Evolutionary conservation across 768 basidiomycete species (phyloP), one percentile per base, ranked within the genome.

Genomic region (Grammothele lineata): DNA sequence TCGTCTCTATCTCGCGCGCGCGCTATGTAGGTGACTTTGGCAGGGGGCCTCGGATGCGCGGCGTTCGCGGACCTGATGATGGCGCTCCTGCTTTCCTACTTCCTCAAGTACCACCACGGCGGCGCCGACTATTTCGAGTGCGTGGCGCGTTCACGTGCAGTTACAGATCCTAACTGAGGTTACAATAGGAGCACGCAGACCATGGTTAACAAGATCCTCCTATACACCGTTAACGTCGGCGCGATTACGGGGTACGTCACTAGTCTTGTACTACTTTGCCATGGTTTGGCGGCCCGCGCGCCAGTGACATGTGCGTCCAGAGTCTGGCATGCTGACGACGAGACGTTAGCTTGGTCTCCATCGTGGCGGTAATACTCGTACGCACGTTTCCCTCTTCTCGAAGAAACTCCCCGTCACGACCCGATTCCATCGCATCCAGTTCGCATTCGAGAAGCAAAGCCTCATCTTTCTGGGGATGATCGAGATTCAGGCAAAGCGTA

Each of bases 401-500:
- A 30, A 21, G n/a, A n/a, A 14, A 30, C 8, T 24, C 25, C 7
- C 17, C 15, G 38, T 2, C 19, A n/a, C 17, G 3, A 10, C 19
- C 30, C 43, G 19, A 26, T n/a, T 23, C 25, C 21, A 9, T 32
- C 39, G 40, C 17, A 35, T 22, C 17, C 23, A 33, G 37, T 42
- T 42, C 21, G 8, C 26, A 8, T n/a, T 37, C 27, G 35, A 51
- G 46, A 51, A 45, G 34, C 17, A 48, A 37, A 55, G 54, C 25
- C 37, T 55, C 5, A 39, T 51, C 33, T 55, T 55, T 40, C 49
- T 50, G 24, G 54, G 54, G 32, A 37, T 55, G n/a, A 40, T 55
- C 26, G 54, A 55, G 47, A 48, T 55, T 33, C 49, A 55, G 47
- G 43, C 41, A 26, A 55, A 55, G 43, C 48, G 54, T 55, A 24